Base-by-base conservation (phyloP, 2,329 filamentous ascomycete genomes). In the Neospermospora avenae region DNA sequence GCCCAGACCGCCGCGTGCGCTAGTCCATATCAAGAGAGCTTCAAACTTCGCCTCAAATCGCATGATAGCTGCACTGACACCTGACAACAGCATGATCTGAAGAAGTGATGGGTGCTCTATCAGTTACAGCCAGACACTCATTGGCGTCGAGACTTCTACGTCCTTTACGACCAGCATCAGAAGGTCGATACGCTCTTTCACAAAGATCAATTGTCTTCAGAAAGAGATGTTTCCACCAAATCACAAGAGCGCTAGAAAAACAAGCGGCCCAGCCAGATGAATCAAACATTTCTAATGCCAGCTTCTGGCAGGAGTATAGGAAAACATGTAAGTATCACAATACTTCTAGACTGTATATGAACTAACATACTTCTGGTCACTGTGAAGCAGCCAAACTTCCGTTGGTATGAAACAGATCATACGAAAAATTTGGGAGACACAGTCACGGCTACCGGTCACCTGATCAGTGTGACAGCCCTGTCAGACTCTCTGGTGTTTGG, bases 401-500 rank as follows among this genome's bases (percentile, higher is more conserved):
- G 11, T 7, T 37, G 28, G n/a, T 13, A 3, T 11, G 35, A 1
- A 35, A 35, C 22, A 5, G 10, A 13, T 10, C 31, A 16, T 10
- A 25, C 42, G 4, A 41, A 16, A n/a, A n/a, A 22, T 39, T 7
- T n/a, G 7, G 20, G 14, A 20, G 13, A 20, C 13, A 8, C 3
- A 57, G 22, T 89, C 34, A 78, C 79, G 0, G 73, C 90, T 0
- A 81, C 86, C 72, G 93, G 93, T 20, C 95, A 93, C 67, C 74
- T 96, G 0, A 84, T 85, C 25, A 84, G 84, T 61, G 81, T 85
- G 31, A 82, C 84, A 63, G 84, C 90, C 67, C 78, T 92, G 22
- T 85, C 85, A 28, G 86, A 86, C 57, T 84, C 82, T 41, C 77
- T 96, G 20, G 84, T 84, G 1, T 96, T 96, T 70, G 86, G 86